Conservation (phyloP, 257 asterid genomes). For the Sherardia arvensis region DNA sequence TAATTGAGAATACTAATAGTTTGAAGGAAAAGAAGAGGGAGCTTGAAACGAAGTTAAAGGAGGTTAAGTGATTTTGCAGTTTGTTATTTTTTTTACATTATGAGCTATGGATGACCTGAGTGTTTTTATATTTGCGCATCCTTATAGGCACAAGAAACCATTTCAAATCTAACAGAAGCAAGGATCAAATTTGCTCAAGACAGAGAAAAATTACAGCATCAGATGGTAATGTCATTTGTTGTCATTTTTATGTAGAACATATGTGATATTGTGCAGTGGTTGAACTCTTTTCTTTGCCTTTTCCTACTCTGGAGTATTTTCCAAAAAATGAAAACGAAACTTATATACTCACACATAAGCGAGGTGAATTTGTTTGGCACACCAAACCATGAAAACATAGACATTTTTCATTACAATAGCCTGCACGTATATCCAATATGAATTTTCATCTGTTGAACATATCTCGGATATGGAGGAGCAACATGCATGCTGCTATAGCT, state of each 20-base stretch:
- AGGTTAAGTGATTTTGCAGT: constrained; percentile 20
- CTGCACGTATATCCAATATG: no score
- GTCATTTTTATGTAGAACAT: not conserved
- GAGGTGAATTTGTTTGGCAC: no score
- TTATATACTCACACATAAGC: no score
- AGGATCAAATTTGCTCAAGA: constrained; percentile 28
- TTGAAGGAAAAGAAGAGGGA: constrained; percentile 23
- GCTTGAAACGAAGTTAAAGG: constrained; percentile 28
- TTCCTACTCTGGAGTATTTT: not conserved
- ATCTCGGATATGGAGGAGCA: not conserved
- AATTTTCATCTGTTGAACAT: not conserved
- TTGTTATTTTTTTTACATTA: not conserved
- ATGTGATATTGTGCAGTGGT: not conserved
- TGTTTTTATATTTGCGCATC: constrained; percentile 1
- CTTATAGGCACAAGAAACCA: constrained; percentile 50
- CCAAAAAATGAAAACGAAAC: no score
- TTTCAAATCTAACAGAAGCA: constrained; percentile 48
- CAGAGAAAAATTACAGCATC: constrained; percentile 37
- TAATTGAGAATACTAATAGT: constrained; percentile 19
- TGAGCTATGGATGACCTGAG: not conserved
- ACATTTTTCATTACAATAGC: no score
- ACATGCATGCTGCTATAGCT: not conserved
- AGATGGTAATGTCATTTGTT: constrained; percentile 37
- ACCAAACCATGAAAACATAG: no score
- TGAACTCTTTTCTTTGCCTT: not conserved